phyloP scores from a whole-genome alignment of 176 grass and related monocot genomes.

The Aegilops speltoides region DNA sequence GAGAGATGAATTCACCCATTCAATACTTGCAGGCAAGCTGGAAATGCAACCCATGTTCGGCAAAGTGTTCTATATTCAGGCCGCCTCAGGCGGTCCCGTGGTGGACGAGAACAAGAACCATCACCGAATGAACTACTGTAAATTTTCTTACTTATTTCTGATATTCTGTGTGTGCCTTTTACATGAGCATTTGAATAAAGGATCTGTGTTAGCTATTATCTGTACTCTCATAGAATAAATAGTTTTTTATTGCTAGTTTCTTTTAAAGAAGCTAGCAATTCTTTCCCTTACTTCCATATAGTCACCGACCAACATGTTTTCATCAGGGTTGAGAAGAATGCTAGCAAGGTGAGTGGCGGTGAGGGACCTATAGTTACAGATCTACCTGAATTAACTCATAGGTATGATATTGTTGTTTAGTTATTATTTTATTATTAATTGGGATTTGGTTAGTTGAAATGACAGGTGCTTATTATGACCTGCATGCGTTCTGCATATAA shows the following conservation, averaged over 20 bases:
- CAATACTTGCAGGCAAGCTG: background rate
- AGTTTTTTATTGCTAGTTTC: background rate
- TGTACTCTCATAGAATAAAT: background rate
- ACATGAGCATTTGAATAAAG: background rate
- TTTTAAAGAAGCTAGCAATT: background rate
- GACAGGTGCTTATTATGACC: too few species aligned
- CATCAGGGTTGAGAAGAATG: background rate
- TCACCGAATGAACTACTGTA: background rate
- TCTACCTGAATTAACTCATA: too few species aligned
- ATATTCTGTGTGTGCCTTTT: background rate
- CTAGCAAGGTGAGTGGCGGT: background rate
- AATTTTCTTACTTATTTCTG: background rate
- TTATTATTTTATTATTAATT: too few species aligned
- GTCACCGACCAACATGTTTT: background rate
- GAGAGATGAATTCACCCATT: background rate
- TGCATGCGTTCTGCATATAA: too few species aligned
- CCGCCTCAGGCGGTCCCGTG: background rate
- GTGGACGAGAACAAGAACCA: background rate
- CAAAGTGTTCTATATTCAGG: slow-evolving; percentile 1
- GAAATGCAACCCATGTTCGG: background rate
- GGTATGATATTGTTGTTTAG: too few species aligned
- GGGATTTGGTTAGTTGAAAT: too few species aligned
- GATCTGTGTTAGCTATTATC: background rate
- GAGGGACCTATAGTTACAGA: background rate
- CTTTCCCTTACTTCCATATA: background rate